A percentile compares a stretch with the other conserved stretches of the same genome.
Conservation (phyloP, 345 rosid genomes). For the Eucalyptus tenuipes region DNA sequence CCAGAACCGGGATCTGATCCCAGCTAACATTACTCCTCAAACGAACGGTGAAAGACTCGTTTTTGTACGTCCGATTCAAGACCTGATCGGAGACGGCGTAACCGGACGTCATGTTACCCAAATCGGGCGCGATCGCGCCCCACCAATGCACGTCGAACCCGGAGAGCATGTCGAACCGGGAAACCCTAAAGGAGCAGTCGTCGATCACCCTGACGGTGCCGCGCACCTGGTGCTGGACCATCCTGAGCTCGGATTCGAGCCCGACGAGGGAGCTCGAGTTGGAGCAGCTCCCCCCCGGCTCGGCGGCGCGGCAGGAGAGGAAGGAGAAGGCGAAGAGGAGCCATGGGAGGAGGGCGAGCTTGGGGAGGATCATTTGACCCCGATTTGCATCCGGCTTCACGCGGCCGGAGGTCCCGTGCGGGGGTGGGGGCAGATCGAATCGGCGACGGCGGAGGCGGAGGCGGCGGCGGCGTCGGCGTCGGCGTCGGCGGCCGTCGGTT, state of each 20-base stretch:
- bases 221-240: slow-evolving; percentile 87
- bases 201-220: slow-evolving; percentile 60
- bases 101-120: slow-evolving; percentile 59
- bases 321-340: slow-evolving; percentile 9
- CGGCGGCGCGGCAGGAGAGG: slow-evolving; percentile 31
- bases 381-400: slow-evolving; percentile 4
- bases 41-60: slow-evolving; percentile 48
- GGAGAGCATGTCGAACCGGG: slow-evolving; percentile 71
- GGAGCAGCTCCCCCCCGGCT: slow-evolving; percentile 39
- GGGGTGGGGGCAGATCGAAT: neutral
- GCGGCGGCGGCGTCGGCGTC: too few species aligned
- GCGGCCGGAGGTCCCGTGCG: neutral
- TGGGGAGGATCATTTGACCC: slow-evolving; percentile 11
- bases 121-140: slow-evolving; percentile 48
- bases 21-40: slow-evolving; percentile 42
- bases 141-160: slow-evolving; percentile 79
- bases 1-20: slow-evolving; percentile 45
- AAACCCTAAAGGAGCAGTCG: slow-evolving; percentile 74
- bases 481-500: too few species aligned
- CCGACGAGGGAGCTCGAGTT: slow-evolving; percentile 53
- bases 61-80: slow-evolving; percentile 59
- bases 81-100: slow-evolving; percentile 46
- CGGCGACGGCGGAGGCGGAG: too few species aligned
- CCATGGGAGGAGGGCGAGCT: slow-evolving; percentile 9
- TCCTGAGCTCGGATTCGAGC: slow-evolving; percentile 47